Evolutionary conservation across 495 filamentous ascomycete genomes (phyloP), one percentile per base, ranked within the genome.

Genomic region (Friedmanniomyces simplex): DNA sequence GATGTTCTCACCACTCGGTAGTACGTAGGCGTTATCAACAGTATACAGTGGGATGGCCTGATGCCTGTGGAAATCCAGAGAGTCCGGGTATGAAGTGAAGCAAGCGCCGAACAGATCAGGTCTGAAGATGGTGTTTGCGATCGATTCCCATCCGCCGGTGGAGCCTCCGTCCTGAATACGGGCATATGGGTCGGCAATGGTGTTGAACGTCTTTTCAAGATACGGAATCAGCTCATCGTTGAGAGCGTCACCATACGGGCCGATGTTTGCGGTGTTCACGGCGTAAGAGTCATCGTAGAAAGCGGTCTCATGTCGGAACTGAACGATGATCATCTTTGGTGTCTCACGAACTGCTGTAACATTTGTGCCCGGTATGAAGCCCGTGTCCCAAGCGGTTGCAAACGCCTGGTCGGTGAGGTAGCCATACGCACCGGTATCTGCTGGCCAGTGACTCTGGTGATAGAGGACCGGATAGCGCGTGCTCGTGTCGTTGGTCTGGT

Each of bases 231-330:
- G 50, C 45, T 65, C 63, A 12, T 65, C 60, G 49, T 65, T 65
- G 48, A 65, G 55, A 10, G 63, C 63, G 22, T 60, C 63, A 39
- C 63, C 63, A 20, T 53, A 65, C 18, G 63, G 63, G 13, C 63
- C 63, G 14, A 65, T 52, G 48, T 65, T 65, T 30, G 63, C 63
- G 14, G 60, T 63, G 34, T 65, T 65, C 43, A 63, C 63, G 21
- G 60, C 63, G 43, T 65, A 65, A 6, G 60, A 63, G 49, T 65
- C 63, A 42, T 65, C 63, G 52, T 65, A 65, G 52, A 52, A 63
- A 0, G 63, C 39, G 2, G 54, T 43, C 34, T 65, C 63, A 37
- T 65, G 63, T 5, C 63, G 63, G 49, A 65, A 63, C 8, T 34
- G 28, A 14, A 65, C 49, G 32, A 65, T 20, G n/a, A 65, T 65